phyloP scores from a whole-genome alignment of 805 yeast genomes.

The Yamadazyma akitaensis region DNA sequence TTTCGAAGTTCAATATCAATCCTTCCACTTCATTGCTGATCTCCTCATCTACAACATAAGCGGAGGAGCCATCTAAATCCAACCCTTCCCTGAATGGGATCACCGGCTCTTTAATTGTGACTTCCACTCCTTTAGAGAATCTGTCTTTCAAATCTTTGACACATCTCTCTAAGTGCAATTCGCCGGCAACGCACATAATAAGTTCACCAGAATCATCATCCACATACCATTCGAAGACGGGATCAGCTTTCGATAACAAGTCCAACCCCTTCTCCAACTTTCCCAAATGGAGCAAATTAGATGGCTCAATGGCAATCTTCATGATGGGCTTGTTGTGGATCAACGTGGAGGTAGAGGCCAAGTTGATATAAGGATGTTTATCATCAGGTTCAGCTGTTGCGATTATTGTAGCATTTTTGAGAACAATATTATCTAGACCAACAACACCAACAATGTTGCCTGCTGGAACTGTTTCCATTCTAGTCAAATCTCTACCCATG shows the following conservation, averaged over 20 bases:
- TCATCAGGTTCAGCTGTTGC: slow-evolving; percentile 44
- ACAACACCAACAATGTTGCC: slow-evolving; percentile 95
- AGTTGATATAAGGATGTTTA: slow-evolving; percentile 63
- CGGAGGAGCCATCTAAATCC: slow-evolving; percentile 47
- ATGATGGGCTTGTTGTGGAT: slow-evolving; percentile 82
- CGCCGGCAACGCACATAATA: slow-evolving; percentile 94
- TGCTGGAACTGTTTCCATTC: slow-evolving; percentile 80
- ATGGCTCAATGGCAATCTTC: slow-evolving; percentile 94
- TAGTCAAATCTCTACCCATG: slow-evolving; percentile 89
- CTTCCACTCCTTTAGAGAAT: slow-evolving; percentile 82
- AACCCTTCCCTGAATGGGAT: slow-evolving; percentile 93
- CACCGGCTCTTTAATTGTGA: slow-evolving; percentile 83
- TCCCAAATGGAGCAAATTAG: slow-evolving; percentile 75
- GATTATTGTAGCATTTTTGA: slow-evolving; percentile 81
- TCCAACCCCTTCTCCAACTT: slow-evolving; percentile 75
- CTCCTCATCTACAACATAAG: slow-evolving; percentile 13
- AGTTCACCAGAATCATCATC: slow-evolving; percentile 88
- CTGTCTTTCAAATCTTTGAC: slow-evolving; percentile 84
- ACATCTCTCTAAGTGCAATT: slow-evolving; percentile 91
- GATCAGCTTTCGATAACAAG: slow-evolving; percentile 83
- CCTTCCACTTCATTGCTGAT: slow-evolving; percentile 15
- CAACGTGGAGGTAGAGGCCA: slow-evolving; percentile 46
- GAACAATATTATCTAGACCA: slow-evolving; percentile 76
- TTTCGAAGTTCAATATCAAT: slow-evolving; percentile 38
- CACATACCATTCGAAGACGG: slow-evolving; percentile 83